Evolutionary conservation across 75 land plant species (phyloP).

Genomic region (Isoetes taiwanensis): DNA sequence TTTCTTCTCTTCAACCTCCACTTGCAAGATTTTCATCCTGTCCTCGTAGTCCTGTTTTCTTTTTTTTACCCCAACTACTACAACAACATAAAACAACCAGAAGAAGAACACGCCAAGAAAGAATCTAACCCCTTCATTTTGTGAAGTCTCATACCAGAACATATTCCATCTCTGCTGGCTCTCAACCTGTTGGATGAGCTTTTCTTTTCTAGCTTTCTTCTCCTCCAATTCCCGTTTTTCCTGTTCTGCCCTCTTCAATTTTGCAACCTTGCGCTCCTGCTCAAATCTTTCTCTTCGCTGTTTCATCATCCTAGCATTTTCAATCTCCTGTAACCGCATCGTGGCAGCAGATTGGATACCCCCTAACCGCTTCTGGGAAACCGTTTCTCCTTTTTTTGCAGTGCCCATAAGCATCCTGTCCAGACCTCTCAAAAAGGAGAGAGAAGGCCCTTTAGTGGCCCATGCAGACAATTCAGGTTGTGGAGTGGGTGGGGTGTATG

Average conservation of each 20-base stretch:
- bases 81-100: conserved; percentile 52
- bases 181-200: conserved; percentile 1
- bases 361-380: too few relatives aligned
- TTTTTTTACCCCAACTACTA: conserved; percentile 55
- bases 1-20: conserved; percentile 73
- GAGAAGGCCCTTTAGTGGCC: conserved; percentile 24
- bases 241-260: too few relatives aligned
- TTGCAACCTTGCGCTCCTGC: conserved; percentile 33
- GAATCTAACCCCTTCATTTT: conserved; percentile 34
- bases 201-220: conserved; percentile 12
- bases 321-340: conserved; percentile 35
- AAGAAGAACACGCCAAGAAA: conserved; percentile 53
- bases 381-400: conserved; percentile 1
- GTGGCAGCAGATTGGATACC: conserved; percentile 34
- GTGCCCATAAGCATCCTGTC: neutral
- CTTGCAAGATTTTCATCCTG: conserved; percentile 64
- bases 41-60: conserved; percentile 91
- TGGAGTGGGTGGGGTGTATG: conserved; percentile 63
- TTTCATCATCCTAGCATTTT: conserved; percentile 29
- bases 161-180: conserved; percentile 22
- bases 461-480: conserved; percentile 21
- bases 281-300: conserved; percentile 27
- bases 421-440: conserved; percentile 1
- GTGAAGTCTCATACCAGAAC: conserved; percentile 33
- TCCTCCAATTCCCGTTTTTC: too few relatives aligned